These are phyloP conservation scores for Narthecium ossifragum DNA, from an alignment of 106 monocot genomes.

Conservation along the genomic window DNA sequence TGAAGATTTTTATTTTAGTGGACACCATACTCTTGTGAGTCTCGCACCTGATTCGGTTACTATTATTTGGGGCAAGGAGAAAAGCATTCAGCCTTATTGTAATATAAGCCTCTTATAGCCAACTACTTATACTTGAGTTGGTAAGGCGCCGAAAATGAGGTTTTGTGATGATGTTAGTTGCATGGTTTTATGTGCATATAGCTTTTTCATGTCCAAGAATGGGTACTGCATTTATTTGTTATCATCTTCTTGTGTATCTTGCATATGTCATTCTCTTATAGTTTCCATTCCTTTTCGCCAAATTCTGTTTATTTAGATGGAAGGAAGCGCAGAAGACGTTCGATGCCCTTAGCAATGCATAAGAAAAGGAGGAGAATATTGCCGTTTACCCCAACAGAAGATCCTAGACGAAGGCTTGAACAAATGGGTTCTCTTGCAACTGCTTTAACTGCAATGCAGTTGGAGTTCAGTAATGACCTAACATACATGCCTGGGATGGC, in stretches of 20 bases:
- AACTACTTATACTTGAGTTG: too few species aligned
- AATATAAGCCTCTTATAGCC: too few species aligned
- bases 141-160: too few species aligned
- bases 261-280: background rate
- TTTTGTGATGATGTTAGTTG: too few species aligned
- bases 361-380: slow-evolving; percentile 78
- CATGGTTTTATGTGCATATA: too few species aligned
- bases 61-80: too few species aligned
- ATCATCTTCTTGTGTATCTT: background rate
- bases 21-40: too few species aligned
- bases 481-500: slow-evolving; percentile 74
- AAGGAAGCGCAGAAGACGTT: slow-evolving; percentile 53
- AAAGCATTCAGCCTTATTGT: too few species aligned
- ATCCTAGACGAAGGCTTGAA: slow-evolving; percentile 43
- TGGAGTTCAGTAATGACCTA: slow-evolving; percentile 81
- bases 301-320: slow-evolving; percentile 27
- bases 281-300: background rate
- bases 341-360: slow-evolving; percentile 31
- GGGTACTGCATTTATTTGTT: too few species aligned
- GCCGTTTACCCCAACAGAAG: slow-evolving; percentile 55
- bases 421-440: slow-evolving; percentile 90
- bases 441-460: slow-evolving; percentile 57
- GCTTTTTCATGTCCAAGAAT: too few species aligned
- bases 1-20: too few species aligned
- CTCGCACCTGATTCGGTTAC: too few species aligned